phyloP scores from a whole-genome alignment of 2,329 filamentous ascomycete genomes.

The Alternaria triticimaculans region DNA sequence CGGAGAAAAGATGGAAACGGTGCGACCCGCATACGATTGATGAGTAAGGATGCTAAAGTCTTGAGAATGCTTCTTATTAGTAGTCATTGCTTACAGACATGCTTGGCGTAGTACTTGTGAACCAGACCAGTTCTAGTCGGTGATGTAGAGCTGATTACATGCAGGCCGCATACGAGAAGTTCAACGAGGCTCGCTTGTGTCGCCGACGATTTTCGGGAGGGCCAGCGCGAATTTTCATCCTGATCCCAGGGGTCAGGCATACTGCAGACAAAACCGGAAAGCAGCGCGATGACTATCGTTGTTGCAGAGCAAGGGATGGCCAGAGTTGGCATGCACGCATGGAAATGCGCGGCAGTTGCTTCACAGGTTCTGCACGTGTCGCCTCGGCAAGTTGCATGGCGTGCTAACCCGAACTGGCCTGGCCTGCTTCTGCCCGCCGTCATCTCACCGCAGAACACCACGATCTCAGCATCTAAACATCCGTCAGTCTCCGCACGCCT shows the following conservation, averaged over 20 bases:
- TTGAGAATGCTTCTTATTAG: background rate
- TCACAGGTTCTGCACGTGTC: background rate
- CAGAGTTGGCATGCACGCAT: background rate
- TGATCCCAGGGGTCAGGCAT: background rate
- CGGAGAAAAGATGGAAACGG: background rate
- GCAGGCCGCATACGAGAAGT: background rate
- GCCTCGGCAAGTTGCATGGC: conserved; percentile 12
- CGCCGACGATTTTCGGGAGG: background rate
- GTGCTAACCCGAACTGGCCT: background rate
- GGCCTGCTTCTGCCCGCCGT: too few species aligned
- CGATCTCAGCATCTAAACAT: background rate
- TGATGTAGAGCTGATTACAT: background rate
- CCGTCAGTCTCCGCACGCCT: background rate
- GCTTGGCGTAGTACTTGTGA: background rate
- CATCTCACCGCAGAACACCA: background rate
- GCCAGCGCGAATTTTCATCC: background rate
- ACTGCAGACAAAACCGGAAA: conserved; percentile 1
- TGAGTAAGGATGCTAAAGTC: conserved; percentile 1
- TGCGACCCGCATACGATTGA: background rate
- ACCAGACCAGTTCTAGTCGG: background rate
- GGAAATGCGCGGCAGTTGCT: conserved; percentile 3
- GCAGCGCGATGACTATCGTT: conserved; percentile 5
- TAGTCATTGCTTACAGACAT: background rate
- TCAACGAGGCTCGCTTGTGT: background rate
- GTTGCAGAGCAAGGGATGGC: background rate